Evolutionary conservation across 2,329 filamentous ascomycete genomes (phyloP).

Genomic region (Phyllosticta citriasiana): DNA sequence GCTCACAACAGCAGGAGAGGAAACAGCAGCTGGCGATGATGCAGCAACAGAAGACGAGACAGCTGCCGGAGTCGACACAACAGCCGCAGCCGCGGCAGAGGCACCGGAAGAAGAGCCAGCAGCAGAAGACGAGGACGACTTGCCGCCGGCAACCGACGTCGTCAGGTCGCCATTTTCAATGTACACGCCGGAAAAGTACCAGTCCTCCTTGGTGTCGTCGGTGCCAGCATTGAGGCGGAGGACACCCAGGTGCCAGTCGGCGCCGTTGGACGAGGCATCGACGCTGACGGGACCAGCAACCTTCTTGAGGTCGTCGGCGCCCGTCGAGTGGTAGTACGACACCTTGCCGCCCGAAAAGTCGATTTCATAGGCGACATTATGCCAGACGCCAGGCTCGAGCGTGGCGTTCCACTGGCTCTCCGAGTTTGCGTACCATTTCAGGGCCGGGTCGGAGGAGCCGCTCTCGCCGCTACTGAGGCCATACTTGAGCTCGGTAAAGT

Average conservation of each 20-base stretch:
- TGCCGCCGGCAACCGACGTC: conserved; percentile 12
- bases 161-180: conserved; percentile 47
- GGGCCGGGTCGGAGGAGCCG: conserved; percentile 42
- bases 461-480: conserved; percentile 47
- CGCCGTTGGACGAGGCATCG: conserved; percentile 55
- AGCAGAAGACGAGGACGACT: background rate
- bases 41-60: background rate
- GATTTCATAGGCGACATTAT: conserved; percentile 67
- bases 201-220: conserved; percentile 49
- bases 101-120: background rate
- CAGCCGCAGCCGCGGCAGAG: background rate
- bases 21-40: background rate
- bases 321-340: conserved; percentile 63
- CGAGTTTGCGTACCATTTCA: conserved; percentile 56
- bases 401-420: conserved; percentile 53
- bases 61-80: background rate
- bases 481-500: conserved; percentile 67
- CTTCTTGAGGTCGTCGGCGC: conserved; percentile 47
- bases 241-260: conserved; percentile 64
- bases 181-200: conserved; percentile 63
- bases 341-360: conserved; percentile 55
- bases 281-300: conserved; percentile 51
- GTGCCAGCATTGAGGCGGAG: conserved; percentile 51
- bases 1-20: background rate
- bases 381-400: conserved; percentile 56